phyloP scores from a whole-genome alignment of 345 rosid species.

The Euphorbia lathyris region DNA sequence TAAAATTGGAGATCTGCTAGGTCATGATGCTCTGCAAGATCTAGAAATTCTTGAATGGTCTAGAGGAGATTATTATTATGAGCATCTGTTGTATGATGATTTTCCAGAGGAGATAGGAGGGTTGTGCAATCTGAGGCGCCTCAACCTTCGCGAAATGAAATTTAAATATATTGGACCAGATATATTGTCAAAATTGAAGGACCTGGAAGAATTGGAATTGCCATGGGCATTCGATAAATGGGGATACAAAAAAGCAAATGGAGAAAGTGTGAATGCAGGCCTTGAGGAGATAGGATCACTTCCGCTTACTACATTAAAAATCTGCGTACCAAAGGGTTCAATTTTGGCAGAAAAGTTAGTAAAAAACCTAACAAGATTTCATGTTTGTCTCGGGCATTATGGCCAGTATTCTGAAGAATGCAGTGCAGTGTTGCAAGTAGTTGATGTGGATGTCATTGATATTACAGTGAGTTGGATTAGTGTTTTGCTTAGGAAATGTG shows the following conservation, averaged over 20 bases:
- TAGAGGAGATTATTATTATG: too few relatives aligned
- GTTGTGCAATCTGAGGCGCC: background rate
- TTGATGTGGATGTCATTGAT: background rate
- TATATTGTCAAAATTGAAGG: background rate
- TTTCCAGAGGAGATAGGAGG: background rate
- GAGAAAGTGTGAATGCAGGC: background rate
- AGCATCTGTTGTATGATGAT: background rate
- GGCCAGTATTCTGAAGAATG: background rate
- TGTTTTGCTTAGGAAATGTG: background rate
- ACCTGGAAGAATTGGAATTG: background rate
- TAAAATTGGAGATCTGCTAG: background rate
- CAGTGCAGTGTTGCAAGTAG: too few relatives aligned
- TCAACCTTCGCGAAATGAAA: background rate
- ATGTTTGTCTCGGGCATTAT: background rate
- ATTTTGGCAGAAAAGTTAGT: background rate
- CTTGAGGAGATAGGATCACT: background rate
- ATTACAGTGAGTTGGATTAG: background rate
- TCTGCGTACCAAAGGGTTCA: conserved; percentile 14
- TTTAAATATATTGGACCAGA: background rate
- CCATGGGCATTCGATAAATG: background rate
- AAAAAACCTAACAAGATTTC: background rate
- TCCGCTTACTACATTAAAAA: background rate
- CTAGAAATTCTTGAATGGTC: background rate
- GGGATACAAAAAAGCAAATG: background rate
- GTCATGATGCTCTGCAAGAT: background rate